Evolutionary conservation across 2,329 filamentous ascomycete genomes (phyloP).

Genomic region (Colletotrichum phormii): DNA sequence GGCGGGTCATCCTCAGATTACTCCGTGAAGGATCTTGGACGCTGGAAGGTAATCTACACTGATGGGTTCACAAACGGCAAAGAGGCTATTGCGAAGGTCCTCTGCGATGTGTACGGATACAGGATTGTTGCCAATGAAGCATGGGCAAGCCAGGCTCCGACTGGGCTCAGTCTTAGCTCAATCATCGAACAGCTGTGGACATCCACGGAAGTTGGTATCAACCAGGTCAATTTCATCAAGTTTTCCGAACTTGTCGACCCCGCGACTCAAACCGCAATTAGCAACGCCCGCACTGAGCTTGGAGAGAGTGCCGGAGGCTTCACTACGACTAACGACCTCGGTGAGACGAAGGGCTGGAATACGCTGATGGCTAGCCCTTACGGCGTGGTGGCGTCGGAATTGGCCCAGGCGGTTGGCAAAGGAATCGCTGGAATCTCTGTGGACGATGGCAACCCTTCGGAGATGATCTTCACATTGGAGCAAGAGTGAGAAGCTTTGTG

Average conservation of each 20-base stretch:
- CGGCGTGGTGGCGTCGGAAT: neutral
- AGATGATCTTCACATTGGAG: too few species aligned
- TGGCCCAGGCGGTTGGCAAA: neutral
- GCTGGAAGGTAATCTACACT: neutral
- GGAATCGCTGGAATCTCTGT: neutral
- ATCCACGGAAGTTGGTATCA: neutral
- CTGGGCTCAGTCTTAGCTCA: neutral
- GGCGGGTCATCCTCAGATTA: neutral
- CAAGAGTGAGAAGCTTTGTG: too few species aligned
- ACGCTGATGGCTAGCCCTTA: neutral
- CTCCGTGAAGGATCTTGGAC: neutral
- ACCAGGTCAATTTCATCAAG: neutral
- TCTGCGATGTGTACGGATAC: neutral
- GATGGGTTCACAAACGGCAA: neutral
- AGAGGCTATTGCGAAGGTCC: neutral
- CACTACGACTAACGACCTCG: neutral
- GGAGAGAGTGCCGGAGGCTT: neutral
- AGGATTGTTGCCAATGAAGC: neutral
- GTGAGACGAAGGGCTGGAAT: neutral
- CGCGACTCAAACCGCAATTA: neutral
- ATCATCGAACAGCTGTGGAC: neutral
- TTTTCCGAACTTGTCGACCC: neutral
- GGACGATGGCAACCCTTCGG: too few species aligned
- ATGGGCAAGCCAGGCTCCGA: neutral
- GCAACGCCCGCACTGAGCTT: neutral